Base-by-base conservation (phyloP, 805 yeast genomes). In the Wickerhamiella kurtzmanii region DNA sequence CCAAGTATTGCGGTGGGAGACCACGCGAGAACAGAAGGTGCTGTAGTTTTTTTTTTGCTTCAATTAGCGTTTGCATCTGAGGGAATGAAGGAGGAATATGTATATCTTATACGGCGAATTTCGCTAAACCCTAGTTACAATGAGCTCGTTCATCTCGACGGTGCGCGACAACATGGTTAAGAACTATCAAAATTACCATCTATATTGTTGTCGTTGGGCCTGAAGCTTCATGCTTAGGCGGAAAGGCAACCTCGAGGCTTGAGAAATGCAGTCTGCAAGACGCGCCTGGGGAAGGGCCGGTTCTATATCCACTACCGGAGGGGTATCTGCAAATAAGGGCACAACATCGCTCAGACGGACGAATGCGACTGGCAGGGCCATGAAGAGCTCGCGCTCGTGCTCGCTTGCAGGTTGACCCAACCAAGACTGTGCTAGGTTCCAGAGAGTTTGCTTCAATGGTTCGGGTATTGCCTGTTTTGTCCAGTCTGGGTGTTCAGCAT, bases 391-490 rank as follows among this genome's bases (percentile, higher is more conserved):
- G 46, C 62, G 62, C 19, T 63, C 60, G 46, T 60, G 62, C 21
- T 63, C 65, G 16, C 48, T 54, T 1, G 47, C 54, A 11, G 56
- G 54, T 5, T 52, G 49, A 22, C 59, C 54, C 19, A 64, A 44
- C 60, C 64, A 62, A 2, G 61, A 58, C 16, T 50, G 50, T 25
- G 61, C 48, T 43, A 61, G 52, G 21, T 50, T 43, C 66, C 66
- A 64, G 21, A 64, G 35, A 3, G 55, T 48, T 21, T 46, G 50
- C 52, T 63, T 60, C 19, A 62, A 63, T n/a, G 41, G 47, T 5
- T 47, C 55, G 4, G 57, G 49, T 2, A 53, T 41, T 2, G 18
- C 35, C 4, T 35, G 37, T 37, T 55, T 57, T 16, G 53, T 42
- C 41, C 62, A 47, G 2, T 53, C 52, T 3, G 66, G 66, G 43